A percentile compares a stretch with the other conserved stretches of the same genome.
Conservation (phyloP, 2,329 filamentous ascomycete species). For the Sodiomyces alkalinus region DNA sequence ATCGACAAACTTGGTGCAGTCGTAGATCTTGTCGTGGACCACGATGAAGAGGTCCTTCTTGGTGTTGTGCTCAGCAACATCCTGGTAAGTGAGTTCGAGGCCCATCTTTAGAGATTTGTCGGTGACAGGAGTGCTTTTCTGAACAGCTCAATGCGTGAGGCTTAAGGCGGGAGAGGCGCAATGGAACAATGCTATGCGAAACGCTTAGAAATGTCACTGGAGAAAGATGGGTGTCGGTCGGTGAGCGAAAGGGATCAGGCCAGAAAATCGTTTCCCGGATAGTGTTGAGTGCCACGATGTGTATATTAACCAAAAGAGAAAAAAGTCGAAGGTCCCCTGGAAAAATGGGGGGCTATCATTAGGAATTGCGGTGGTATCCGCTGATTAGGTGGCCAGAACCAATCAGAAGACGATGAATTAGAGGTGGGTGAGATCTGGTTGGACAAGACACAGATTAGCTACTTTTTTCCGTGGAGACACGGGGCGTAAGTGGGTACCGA, state of each 20-base stretch:
- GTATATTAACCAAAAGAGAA: too few relatives aligned
- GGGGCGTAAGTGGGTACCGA: too few relatives aligned
- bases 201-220: too few relatives aligned
- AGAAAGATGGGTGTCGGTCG: not conserved
- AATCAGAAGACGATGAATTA: too few relatives aligned
- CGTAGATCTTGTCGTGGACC: slow-evolving; percentile 95
- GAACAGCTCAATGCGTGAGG: too few relatives aligned
- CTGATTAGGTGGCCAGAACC: too few relatives aligned
- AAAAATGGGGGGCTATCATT: slow-evolving; percentile 6
- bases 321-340: slow-evolving; percentile 1
- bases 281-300: slow-evolving; percentile 7
- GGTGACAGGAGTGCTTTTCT: slow-evolving; percentile 1
- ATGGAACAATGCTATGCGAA: too few relatives aligned
- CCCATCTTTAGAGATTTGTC: slow-evolving; percentile 8
- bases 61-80: slow-evolving; percentile 72
- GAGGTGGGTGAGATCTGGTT: too few relatives aligned
- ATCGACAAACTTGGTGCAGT: slow-evolving; percentile 76
- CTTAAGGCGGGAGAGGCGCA: too few relatives aligned
- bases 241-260: slow-evolving; percentile 2
- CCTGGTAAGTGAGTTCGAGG: slow-evolving; percentile 55
- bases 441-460: too few relatives aligned
- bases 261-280: slow-evolving; percentile 4
- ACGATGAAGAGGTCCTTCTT: slow-evolving; percentile 92
- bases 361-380: too few relatives aligned
- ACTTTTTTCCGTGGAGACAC: too few relatives aligned